A percentile compares a stretch with the other conserved stretches of the same genome.
Evolutionary conservation across 225 moss, liverwort and hornwort species (phyloP).

Genomic region (Sphagnum contortum): DNA sequence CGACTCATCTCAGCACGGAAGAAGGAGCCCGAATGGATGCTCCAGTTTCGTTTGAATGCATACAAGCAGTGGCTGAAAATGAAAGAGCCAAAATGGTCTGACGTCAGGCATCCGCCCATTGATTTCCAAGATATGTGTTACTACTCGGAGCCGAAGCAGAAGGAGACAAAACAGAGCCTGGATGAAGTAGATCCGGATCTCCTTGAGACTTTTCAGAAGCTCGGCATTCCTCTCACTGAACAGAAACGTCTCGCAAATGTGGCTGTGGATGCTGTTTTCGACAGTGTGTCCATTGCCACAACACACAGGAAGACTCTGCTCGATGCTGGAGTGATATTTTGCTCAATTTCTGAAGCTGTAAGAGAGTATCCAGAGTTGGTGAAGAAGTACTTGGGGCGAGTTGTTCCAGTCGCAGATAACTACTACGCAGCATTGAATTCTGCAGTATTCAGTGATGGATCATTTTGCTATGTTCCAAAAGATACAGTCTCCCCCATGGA

Average conservation of each 20-base stretch:
- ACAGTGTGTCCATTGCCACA: slow-evolving; percentile 89
- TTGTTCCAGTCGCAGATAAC: slow-evolving; percentile 86
- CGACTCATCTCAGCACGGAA: slow-evolving; percentile 91
- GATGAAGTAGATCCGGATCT: slow-evolving; percentile 95
- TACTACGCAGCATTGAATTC: slow-evolving; percentile 91
- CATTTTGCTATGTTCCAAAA: slow-evolving; percentile 92
- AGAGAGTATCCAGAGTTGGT: slow-evolving; percentile 76
- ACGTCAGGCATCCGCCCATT: slow-evolving; percentile 75
- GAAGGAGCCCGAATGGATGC: slow-evolving; percentile 93
- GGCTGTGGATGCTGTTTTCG: slow-evolving; percentile 91
- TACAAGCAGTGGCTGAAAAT: slow-evolving; percentile 92
- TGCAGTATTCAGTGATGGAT: slow-evolving; percentile 95
- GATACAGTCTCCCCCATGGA: slow-evolving; percentile 96
- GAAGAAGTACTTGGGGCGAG: slow-evolving; percentile 74
- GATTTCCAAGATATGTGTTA: slow-evolving; percentile 92
- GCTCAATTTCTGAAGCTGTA: slow-evolving; percentile 89
- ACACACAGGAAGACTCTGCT: slow-evolving; percentile 84
- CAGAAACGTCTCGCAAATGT: slow-evolving; percentile 92
- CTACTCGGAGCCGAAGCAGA: slow-evolving; percentile 89
- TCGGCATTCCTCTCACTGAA: slow-evolving; percentile 86
- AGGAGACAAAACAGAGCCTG: slow-evolving; percentile 69
- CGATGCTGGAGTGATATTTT: slow-evolving; percentile 92
- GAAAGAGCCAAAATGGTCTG: slow-evolving; percentile 92
- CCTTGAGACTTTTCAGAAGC: slow-evolving; percentile 82
- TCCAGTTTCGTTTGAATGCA: slow-evolving; percentile 82